These are phyloP conservation scores for Codiaeum variegatum DNA, from an alignment of 441 rosid genomes.

Conservation along the genomic window DNA sequence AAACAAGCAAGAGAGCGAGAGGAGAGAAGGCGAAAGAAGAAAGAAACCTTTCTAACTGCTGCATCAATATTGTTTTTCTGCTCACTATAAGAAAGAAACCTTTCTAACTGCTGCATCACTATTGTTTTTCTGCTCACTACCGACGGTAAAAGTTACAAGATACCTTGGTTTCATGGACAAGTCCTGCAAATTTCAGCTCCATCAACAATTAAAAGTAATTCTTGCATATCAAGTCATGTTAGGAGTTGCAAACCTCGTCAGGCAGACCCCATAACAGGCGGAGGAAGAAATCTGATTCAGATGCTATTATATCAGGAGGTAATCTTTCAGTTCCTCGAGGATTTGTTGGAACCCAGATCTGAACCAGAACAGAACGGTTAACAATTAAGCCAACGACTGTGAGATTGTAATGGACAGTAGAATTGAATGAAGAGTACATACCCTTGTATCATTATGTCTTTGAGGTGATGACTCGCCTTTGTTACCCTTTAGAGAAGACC, in stretches of 20 bases:
- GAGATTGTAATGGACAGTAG: not conserved
- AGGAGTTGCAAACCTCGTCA: constrained; percentile 50
- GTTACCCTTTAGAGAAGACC: constrained; percentile 57
- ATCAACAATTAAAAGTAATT: constrained; percentile 8
- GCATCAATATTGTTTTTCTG: constrained; percentile 71
- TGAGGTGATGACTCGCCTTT: constrained; percentile 25
- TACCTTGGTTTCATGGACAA: constrained; percentile 52
- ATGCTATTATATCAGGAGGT: constrained; percentile 70
- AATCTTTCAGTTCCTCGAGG: constrained; percentile 95
- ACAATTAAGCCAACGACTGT: constrained; percentile 5
- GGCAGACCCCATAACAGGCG: constrained; percentile 92
- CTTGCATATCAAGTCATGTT: not conserved
- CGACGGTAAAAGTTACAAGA: constrained; percentile 88
- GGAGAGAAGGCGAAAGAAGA: not conserved
- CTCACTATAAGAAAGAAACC: constrained; percentile 43
- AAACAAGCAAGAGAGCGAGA: not conserved
- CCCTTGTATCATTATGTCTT: constrained; percentile 45
- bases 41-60: constrained; percentile 68
- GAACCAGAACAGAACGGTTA: constrained; percentile 24
- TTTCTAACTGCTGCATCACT: constrained; percentile 76
- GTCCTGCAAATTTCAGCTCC: constrained; percentile 58
- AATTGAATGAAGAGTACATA: constrained; percentile 17
- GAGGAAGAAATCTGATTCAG: constrained; percentile 77
- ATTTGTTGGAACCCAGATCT: constrained; percentile 93
- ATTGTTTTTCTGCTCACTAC: constrained; percentile 60